Percentiles rank a stretch among this genome's conserved stretches.
These are phyloP conservation scores for Casuarina equisetifolia DNA, from an alignment of 306 rosid genomes.

Conservation along the genomic window DNA sequence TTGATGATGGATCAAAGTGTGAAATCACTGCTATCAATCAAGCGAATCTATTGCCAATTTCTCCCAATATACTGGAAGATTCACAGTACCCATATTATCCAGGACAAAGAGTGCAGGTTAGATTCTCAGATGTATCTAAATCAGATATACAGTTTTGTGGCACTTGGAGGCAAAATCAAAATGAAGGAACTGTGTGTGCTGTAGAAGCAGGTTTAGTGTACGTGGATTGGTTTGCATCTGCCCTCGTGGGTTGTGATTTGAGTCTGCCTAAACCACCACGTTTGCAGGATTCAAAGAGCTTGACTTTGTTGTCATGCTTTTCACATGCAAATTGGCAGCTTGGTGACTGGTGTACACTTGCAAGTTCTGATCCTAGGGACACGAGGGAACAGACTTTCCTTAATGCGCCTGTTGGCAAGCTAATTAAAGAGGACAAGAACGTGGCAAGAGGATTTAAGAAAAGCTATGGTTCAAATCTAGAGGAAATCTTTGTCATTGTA, in stretches of 20 bases:
- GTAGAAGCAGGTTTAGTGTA: slow-evolving; percentile 78
- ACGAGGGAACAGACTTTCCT: slow-evolving; percentile 34
- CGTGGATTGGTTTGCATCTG: slow-evolving; percentile 78
- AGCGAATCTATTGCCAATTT: slow-evolving; percentile 62
- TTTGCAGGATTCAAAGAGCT: slow-evolving; percentile 63
- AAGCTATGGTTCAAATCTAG: slow-evolving; percentile 41
- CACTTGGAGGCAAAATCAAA: slow-evolving; percentile 65
- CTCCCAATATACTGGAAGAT: slow-evolving; percentile 72
- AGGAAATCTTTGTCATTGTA: slow-evolving; percentile 59
- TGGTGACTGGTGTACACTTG: slow-evolving; percentile 93
- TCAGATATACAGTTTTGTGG: slow-evolving; percentile 82
- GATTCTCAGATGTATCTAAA: slow-evolving; percentile 57
- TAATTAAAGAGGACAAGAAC: slow-evolving; percentile 33
- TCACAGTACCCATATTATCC: slow-evolving; percentile 87
- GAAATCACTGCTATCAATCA: slow-evolving; percentile 57
- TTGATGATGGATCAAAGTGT: slow-evolving; percentile 77
- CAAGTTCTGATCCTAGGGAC: slow-evolving; percentile 38
- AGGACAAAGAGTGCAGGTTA: slow-evolving; percentile 84
- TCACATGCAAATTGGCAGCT: slow-evolving; percentile 86
- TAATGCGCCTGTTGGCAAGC: slow-evolving; percentile 34
- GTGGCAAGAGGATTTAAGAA: slow-evolving; percentile 40
- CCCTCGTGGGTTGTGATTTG: slow-evolving; percentile 43
- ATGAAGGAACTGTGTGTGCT: slow-evolving; percentile 72
- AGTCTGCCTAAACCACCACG: slow-evolving; percentile 53
- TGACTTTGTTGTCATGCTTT: slow-evolving; percentile 79